Evolutionary conservation across 2,329 filamentous ascomycete genomes (phyloP), one percentile per base, ranked within the genome.

Genomic region (Diaporthe aspalathi): DNA sequence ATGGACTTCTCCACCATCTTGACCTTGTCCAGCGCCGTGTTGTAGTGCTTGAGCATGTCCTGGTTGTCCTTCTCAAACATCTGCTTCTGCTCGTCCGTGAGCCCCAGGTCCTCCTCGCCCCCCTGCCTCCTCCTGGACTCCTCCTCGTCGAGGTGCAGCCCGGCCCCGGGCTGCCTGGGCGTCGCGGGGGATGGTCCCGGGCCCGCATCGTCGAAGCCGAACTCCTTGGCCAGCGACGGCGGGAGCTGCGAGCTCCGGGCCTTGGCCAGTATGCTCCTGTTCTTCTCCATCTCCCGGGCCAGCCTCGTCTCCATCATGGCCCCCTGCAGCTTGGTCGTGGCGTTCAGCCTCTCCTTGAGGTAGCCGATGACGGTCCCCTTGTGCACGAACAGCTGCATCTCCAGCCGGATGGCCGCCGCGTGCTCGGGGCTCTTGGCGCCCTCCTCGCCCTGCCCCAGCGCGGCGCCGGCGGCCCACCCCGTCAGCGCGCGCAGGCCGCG

Each of bases 41-140:
- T 94, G 81, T 97, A 97, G 81, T 97, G 93, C 81, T 93, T 93
- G 76, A 98, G 87, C 91, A 99, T 94, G 74, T 94, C 91, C 81
- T 94, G 91, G 79, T 98, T 98, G 79, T 97, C 95, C 81, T 94
- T 89, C 76, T 95, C 95, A 83, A 99, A 98, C 79, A 97, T 89
- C 80, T 98, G 95, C 67, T 96, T 84, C 81, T 98, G 95, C 79
- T 98, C 94, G 27, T 91, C 87, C 22, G 92, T 94, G 73, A 98
- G 84, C 73, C 91, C 88, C 52, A 89, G 82, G 65, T 82, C 76
- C 60, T 74, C 71, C 53, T 72, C n/a, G n/a, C n/a, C n/a, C n/a
- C n/a, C 73, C 65, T 73, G 73, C 72, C 76, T 77, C 45, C 75
- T 74, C 70, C 75, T 72, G 35, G 57, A 68, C 72, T 73, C 69